Evolutionary conservation across 2,329 filamentous ascomycete genomes (phyloP).

Genomic region (Dactylellina haptotyla): DNA sequence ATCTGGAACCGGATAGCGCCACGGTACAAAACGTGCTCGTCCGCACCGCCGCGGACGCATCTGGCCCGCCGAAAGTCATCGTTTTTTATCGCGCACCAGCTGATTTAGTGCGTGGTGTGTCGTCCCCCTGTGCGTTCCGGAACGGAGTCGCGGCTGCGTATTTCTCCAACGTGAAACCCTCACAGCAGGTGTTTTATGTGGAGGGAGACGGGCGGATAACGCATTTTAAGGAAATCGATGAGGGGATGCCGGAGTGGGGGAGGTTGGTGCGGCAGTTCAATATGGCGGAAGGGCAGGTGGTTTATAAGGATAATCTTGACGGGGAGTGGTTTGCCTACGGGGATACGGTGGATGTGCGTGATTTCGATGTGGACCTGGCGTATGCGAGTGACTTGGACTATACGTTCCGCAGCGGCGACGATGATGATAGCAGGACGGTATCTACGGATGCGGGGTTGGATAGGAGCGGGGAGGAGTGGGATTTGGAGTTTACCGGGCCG

Average conservation of each 20-base stretch:
- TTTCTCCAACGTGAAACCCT: not conserved
- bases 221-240: slow-evolving; percentile 30
- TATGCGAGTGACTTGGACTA: not conserved
- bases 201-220: not conserved
- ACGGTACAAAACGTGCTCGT: slow-evolving; percentile 12
- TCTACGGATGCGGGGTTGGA: not conserved
- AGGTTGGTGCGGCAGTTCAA: not conserved
- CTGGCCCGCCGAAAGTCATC: not conserved
- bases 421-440: not conserved
- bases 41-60: not conserved
- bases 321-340: not conserved
- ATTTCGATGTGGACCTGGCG: slow-evolving; percentile 16
- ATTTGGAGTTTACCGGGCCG: slow-evolving; percentile 2
- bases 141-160: slow-evolving; percentile 6
- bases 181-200: slow-evolving; percentile 3
- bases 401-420: not conserved
- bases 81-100: slow-evolving; percentile 1
- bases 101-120: not conserved
- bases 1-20: not conserved
- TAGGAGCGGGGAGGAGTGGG: not conserved
- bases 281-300: not conserved
- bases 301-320: not conserved
- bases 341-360: not conserved
- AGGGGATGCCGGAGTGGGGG: slow-evolving; percentile 3
- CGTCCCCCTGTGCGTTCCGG: slow-evolving; percentile 4